Evolutionary conservation across 73 alveolate species (phyloP).

Genomic region (Effrenium voratum): DNA sequence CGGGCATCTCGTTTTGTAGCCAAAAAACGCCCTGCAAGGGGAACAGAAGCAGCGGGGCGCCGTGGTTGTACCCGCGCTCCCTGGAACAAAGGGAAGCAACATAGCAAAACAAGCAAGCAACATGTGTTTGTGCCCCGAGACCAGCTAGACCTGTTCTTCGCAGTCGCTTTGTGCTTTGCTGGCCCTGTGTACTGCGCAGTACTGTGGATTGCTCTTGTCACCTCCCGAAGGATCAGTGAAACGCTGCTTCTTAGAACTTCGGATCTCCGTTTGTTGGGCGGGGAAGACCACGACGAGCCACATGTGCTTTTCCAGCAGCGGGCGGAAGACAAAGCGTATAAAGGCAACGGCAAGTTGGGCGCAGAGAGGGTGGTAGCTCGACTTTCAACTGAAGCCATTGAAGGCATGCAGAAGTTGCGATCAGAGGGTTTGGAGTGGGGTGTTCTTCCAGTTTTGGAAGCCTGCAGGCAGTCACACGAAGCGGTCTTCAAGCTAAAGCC

Average conservation of each 20-base stretch:
- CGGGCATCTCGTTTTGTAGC: too few relatives aligned
- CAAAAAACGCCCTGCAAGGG: too few relatives aligned
- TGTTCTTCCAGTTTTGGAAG: neutral
- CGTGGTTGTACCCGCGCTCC: neutral
- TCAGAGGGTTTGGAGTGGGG: neutral
- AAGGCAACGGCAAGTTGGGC: conserved; percentile 19
- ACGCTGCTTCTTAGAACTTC: neutral
- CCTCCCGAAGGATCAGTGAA: conserved; percentile 20
- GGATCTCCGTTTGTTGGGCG: neutral
- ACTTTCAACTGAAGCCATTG: neutral
- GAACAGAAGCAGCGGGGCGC: neutral
- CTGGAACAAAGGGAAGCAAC: neutral
- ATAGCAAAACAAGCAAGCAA: conserved; percentile 21
- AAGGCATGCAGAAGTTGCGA: neutral
- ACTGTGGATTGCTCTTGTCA: neutral
- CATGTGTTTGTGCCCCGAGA: conserved; percentile 21
- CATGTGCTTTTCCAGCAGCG: conserved; percentile 5
- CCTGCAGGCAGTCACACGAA: neutral
- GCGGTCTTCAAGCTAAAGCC: neutral
- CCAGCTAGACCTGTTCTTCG: conserved; percentile 3
- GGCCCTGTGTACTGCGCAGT: conserved; percentile 19
- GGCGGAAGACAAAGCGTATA: neutral
- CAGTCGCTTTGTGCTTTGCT: conserved; percentile 12
- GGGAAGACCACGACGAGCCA: conserved; percentile 7
- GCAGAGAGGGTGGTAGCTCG: neutral